Conservation (phyloP, 768 basidiomycete genomes). For the Mrakia gelida region DNA sequence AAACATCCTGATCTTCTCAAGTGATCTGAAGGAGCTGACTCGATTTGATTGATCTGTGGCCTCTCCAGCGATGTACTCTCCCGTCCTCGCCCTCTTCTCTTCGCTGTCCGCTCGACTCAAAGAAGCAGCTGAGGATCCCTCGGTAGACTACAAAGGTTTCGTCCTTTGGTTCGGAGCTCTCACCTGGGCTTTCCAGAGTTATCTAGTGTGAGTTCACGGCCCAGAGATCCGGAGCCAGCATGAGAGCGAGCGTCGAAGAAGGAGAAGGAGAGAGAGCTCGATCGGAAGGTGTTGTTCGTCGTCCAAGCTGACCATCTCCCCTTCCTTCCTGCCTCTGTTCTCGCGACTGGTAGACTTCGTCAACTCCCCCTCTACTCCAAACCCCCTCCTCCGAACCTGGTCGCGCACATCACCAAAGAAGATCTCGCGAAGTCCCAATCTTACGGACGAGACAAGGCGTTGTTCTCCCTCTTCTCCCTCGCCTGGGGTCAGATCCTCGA, state of each 20-base stretch:
- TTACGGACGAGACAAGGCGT: constrained; percentile 87
- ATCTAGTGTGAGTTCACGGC: constrained; percentile 64
- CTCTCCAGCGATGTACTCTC: neutral
- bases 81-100: neutral
- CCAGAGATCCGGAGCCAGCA: too few species aligned
- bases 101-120: neutral
- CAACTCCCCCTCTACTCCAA: constrained; percentile 84
- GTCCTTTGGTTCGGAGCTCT: constrained; percentile 74
- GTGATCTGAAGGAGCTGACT: too few species aligned
- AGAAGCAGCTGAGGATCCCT: constrained; percentile 32
- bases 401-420: constrained; percentile 60
- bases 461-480: constrained; percentile 68
- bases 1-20: too few species aligned
- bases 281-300: constrained; percentile 6
- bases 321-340: neutral
- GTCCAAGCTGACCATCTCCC: neutral
- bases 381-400: constrained; percentile 67
- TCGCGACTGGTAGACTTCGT: constrained; percentile 51
- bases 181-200: constrained; percentile 79
- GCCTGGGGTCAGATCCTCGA: constrained; percentile 69
- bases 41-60: too few species aligned
- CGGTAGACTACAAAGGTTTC: constrained; percentile 66
- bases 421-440: constrained; percentile 83
- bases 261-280: neutral
- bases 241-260: neutral